Conservation (phyloP, 306 rosid genomes). For the Vicia faba region DNA sequence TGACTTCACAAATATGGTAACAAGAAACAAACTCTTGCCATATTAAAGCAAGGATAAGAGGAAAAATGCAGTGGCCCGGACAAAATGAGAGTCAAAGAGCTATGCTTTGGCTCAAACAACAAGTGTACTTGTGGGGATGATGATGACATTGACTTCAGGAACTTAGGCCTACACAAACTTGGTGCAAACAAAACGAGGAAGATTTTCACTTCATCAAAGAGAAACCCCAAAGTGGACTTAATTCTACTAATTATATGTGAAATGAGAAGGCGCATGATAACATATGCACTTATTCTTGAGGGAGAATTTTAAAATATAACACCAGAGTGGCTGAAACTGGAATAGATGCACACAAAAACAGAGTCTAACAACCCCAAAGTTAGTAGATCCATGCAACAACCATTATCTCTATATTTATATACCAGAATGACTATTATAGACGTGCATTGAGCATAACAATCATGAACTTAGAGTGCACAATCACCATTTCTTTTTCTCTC, state of each 20-base stretch:
- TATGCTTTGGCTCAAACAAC: slow-evolving; percentile 28
- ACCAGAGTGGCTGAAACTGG: not conserved
- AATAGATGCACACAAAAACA: slow-evolving; percentile 2
- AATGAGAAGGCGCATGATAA: not conserved
- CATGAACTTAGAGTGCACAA: slow-evolving; percentile 9
- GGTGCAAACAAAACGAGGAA: slow-evolving; percentile 4
- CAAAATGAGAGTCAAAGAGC: slow-evolving; percentile 8
- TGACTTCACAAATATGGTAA: not conserved
- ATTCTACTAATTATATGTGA: too few species aligned
- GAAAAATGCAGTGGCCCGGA: slow-evolving; percentile 29
- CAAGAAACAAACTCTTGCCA: slow-evolving; percentile 30
- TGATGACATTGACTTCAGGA: slow-evolving; percentile 24
- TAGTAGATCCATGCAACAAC: slow-evolving; percentile 4
- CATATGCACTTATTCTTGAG: not conserved
- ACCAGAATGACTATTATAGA: slow-evolving; percentile 8
- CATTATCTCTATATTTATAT: slow-evolving; percentile 16
- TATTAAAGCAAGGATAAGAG: slow-evolving; percentile 15
- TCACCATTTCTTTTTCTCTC: slow-evolving; percentile 1
- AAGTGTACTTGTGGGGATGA: slow-evolving; percentile 21
- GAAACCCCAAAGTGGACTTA: not conserved
- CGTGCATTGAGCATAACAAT: slow-evolving; percentile 17
- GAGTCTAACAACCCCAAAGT: not conserved
- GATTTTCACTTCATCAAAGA: slow-evolving; percentile 26
- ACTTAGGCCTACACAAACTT: slow-evolving; percentile 8
- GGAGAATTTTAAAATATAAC: not conserved